These are phyloP conservation scores for Rugonectria rugulosa DNA, from an alignment of 2,329 filamentous ascomycete species.

Conservation along the genomic window DNA sequence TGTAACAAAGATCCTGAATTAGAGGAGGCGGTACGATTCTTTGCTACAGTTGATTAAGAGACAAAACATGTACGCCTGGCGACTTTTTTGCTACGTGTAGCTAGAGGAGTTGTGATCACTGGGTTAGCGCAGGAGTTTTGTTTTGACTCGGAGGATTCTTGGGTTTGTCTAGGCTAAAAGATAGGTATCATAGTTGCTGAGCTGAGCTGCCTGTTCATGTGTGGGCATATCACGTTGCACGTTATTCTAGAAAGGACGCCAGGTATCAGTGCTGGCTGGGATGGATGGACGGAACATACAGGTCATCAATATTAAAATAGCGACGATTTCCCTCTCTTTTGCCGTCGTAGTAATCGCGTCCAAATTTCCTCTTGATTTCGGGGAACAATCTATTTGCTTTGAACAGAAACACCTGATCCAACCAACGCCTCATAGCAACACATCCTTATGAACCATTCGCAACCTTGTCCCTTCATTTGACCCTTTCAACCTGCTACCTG, in stretches of 20 bases:
- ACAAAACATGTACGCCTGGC: not conserved
- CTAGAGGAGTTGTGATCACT: not conserved
- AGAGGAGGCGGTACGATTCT: constrained; percentile 79
- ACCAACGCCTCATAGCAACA: constrained; percentile 34
- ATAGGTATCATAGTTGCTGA: constrained; percentile 22
- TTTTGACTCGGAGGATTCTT: constrained; percentile 6
- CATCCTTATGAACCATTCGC: not conserved
- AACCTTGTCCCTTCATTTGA: not conserved
- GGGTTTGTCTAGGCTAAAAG: constrained; percentile 4
- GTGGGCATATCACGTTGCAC: constrained; percentile 6
- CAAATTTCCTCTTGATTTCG: too few relatives aligned
- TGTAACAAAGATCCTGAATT: constrained; percentile 85
- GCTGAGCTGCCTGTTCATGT: constrained; percentile 1
- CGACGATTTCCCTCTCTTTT: constrained; percentile 7
- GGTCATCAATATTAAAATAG: constrained; percentile 15
- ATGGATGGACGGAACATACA: not conserved
- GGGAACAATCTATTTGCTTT: too few relatives aligned
- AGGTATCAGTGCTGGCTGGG: constrained; percentile 5
- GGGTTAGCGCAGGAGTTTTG: constrained; percentile 21
- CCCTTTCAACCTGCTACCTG: constrained; percentile 69
- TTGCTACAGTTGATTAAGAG: constrained; percentile 63
- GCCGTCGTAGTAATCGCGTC: too few relatives aligned
- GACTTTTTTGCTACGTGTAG: too few relatives aligned
- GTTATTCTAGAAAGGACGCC: constrained; percentile 6
- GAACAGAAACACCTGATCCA: too few relatives aligned